Base-by-base conservation (phyloP, 108 stramenopile genomes). In the Seminavis robusta region DNA sequence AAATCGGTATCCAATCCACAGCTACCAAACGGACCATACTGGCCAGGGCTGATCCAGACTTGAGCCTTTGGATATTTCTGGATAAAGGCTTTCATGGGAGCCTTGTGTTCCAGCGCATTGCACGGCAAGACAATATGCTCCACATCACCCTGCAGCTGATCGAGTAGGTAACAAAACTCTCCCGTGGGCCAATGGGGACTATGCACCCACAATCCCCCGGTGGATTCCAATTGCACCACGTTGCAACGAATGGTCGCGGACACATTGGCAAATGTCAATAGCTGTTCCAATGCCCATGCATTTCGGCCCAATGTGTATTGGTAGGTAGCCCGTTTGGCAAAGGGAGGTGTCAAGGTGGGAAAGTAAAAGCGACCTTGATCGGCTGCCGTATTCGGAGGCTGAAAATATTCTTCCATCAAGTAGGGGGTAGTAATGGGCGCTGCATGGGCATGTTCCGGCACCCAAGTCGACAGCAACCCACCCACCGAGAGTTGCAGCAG, bases 271-370 rank as follows among this genome's bases (percentile, higher is more conserved):
- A 81, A 81, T 8, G 71, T 73, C 42, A 81, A 53, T 10, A 81
- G 53, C 33, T 81, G 80, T 43, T 81, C 80, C n/a, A 81, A 57
- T 32, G 80, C 80, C 80, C 80, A 81, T 5, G 81, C 61, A 48
- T 78, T 50, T 9, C 81, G 74, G 1, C 77, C 81, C 33, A 83
- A 57, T 19, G 49, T 47, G 58, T 83, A 79, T 20, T 63, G 55
- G 65, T 67, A 79, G 11, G 77, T 82, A 0, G 81, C 81, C 46
- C 77, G 65, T 38, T 71, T 64, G 0, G 36, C 43, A 47, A 78
- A 66, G n/a, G 77, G 77, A 4, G 81, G 81, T n/a, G 77, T 62
- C 32, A 83, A 52, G 10, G 77, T 37, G 16, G 81, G 77, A 51
- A 69, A 73, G 57, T 36, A 73, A 31, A 50, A 65, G 25, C 45